Base-by-base conservation (phyloP, 495 filamentous ascomycete genomes). In the Massariosphaeria phaeospora region DNA sequence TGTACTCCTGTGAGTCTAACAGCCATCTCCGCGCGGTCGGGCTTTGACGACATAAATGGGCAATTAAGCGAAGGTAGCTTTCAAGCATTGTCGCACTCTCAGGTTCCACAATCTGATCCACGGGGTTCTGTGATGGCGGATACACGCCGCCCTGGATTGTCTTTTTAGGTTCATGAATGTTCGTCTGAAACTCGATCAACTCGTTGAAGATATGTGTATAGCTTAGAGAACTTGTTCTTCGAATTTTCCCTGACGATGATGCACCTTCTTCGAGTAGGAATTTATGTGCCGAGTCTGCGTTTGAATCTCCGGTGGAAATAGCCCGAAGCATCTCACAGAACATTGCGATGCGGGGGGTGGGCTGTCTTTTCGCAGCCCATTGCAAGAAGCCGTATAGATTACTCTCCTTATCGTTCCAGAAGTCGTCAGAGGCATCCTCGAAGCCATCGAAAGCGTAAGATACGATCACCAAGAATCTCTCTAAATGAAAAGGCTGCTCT, bases 281-380 rank as follows among this genome's bases (percentile, higher is more conserved):
- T 39, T 79, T 77, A 67, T 99, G 91, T 1, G 89, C 89, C 18
- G 84, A 74, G 31, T 81, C 80, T 10, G 90, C 91, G 59, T 85
- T 88, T 44, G 86, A 79, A 47, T 87, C 81, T 29, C 87, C 87
- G 30, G 82, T 77, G 0, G 94, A 87, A 43, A 99, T 79, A 1
- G 89, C 81, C 62, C 87, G 84, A 9, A 99, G 75, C 83, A 97
- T 85, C 68, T 96, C 95, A 68, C 91, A 96, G 62, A 96, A 97
- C 13, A 91, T 90, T 63, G 88, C 90, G 47, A 89, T 89, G 26
- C 94, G 81, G 15, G 93, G 93, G 5, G 94, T 95, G 7, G 93
- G 93, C 58, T 91, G 89, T 58, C 91, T 78, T 56, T 84, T 83
- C 1, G 94, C 95, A 23, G 91, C 88, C 94, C 94, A 99, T 50